These are phyloP conservation scores for Colletotrichum caudatum DNA, from an alignment of 2,329 filamentous ascomycete genomes.

Conservation along the genomic window DNA sequence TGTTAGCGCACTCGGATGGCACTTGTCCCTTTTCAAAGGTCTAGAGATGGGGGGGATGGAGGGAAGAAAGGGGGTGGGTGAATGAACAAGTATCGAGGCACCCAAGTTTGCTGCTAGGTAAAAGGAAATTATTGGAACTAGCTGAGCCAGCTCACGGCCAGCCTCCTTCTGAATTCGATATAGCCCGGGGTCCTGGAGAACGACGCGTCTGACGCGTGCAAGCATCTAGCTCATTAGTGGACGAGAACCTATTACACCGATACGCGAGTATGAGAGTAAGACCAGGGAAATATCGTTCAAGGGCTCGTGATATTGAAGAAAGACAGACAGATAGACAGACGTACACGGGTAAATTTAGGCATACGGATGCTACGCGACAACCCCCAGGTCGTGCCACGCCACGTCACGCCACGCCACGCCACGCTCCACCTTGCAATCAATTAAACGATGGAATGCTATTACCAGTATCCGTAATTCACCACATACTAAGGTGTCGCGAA, in stretches of 20 bases:
- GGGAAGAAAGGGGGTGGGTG: background rate
- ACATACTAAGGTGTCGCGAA: background rate
- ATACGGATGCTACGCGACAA: conserved; percentile 2
- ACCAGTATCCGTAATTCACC: background rate
- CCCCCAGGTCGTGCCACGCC: conserved; percentile 7
- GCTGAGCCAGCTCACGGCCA: background rate
- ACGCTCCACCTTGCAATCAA: conserved; percentile 23
- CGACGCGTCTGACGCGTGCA: conserved; percentile 7
- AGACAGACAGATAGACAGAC: background rate
- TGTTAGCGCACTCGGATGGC: conserved; percentile 1
- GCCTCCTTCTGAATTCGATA: background rate
- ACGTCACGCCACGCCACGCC: no score
- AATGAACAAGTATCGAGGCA: background rate
- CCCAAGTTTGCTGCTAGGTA: background rate
- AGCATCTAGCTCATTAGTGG: background rate
- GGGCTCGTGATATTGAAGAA: background rate
- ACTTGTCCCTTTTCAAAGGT: background rate
- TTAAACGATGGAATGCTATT: conserved; percentile 18
- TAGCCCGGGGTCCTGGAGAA: background rate
- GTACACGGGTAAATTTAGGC: background rate
- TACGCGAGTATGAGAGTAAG: background rate
- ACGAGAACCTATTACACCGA: background rate
- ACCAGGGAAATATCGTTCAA: background rate
- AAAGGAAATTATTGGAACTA: background rate
- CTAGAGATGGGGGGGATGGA: background rate